A percentile compares a stretch with the other conserved stretches of the same genome.
Evolutionary conservation across 345 rosid species (phyloP).

Genomic region (Mallotus nudiflorus): DNA sequence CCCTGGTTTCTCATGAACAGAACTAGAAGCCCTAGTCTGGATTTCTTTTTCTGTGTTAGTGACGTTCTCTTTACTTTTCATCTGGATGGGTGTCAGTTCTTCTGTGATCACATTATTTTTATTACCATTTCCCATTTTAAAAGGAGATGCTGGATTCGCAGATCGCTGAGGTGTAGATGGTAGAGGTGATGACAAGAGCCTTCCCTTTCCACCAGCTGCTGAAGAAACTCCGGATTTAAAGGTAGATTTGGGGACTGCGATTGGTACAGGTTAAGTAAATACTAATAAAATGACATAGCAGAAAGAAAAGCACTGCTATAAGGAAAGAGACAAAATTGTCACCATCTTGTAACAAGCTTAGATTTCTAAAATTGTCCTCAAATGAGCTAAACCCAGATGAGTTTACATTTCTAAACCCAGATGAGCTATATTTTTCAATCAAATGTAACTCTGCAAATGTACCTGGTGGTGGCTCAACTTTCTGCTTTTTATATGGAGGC

Average conservation of each 20-base stretch:
- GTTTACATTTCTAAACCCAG: too few relatives aligned
- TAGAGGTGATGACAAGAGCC: conserved; percentile 69
- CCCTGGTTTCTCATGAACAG: conserved; percentile 44
- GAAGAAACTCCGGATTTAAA: conserved; percentile 50
- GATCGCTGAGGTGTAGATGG: conserved; percentile 60
- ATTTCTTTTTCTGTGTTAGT: conserved; percentile 54
- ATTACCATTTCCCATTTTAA: conserved; percentile 46
- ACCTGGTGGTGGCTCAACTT: conserved; percentile 82
- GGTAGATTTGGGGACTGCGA: conserved; percentile 53
- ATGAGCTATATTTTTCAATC: conserved; percentile 1
- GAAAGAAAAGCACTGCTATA: not conserved
- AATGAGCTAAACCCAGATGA: conserved; percentile 4
- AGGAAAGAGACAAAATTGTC: not conserved
- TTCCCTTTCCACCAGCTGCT: conserved; percentile 45
- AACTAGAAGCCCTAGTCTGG: conserved; percentile 38
- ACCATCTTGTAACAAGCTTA: not conserved
- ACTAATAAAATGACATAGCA: not conserved
- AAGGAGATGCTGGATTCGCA: conserved; percentile 51
- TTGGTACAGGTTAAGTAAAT: conserved; percentile 12
- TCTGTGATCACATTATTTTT: conserved; percentile 43
- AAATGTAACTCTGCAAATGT: conserved; percentile 13
- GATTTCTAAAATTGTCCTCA: conserved; percentile 23
- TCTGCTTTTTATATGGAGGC: conserved; percentile 73
- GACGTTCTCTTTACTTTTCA: conserved; percentile 52
- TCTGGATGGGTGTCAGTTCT: conserved; percentile 37